phyloP scores from a whole-genome alignment of 495 filamentous ascomycete species.

The Neurospora sp. region DNA sequence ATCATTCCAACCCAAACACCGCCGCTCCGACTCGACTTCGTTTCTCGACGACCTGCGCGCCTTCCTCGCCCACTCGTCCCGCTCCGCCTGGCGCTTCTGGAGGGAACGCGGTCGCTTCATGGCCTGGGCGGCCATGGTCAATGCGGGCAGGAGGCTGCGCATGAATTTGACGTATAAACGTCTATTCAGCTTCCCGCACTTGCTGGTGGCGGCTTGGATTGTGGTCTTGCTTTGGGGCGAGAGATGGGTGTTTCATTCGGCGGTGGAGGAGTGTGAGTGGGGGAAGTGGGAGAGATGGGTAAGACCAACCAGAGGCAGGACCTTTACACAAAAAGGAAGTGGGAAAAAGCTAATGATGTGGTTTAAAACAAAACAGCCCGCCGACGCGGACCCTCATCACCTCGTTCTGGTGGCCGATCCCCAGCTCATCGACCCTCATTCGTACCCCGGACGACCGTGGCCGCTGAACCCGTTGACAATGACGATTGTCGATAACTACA shows the following conservation, averaged over 20 bases:
- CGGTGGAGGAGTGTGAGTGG: constrained; percentile 69
- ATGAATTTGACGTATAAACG: constrained; percentile 34
- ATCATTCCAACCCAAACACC: constrained; percentile 3
- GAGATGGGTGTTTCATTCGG: constrained; percentile 58
- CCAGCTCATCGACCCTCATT: constrained; percentile 95
- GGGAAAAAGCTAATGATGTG: too few relatives aligned
- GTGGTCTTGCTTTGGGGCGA: constrained; percentile 80
- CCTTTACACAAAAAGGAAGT: too few relatives aligned
- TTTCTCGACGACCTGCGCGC: constrained; percentile 18
- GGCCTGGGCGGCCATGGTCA: constrained; percentile 15
- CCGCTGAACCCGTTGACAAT: constrained; percentile 70
- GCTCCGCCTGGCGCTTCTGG: constrained; percentile 26
- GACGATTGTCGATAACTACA: constrained; percentile 77
- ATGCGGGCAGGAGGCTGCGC: constrained; percentile 21
- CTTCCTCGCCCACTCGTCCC: constrained; percentile 19
- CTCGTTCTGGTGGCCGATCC: constrained; percentile 87
- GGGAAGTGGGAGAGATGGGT: constrained; percentile 88
- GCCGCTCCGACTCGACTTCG: constrained; percentile 16
- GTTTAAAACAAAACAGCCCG: constrained; percentile 33
- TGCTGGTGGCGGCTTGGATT: constrained; percentile 65
- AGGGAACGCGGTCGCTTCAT: constrained; percentile 27
- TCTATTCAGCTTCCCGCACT: constrained; percentile 51
- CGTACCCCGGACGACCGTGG: constrained; percentile 90
- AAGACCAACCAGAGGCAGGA: constrained; percentile 20
- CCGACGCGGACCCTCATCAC: constrained; percentile 68